Base-by-base conservation (phyloP, 2,329 filamentous ascomycete species). In the Pyrenochaeta sp. region DNA sequence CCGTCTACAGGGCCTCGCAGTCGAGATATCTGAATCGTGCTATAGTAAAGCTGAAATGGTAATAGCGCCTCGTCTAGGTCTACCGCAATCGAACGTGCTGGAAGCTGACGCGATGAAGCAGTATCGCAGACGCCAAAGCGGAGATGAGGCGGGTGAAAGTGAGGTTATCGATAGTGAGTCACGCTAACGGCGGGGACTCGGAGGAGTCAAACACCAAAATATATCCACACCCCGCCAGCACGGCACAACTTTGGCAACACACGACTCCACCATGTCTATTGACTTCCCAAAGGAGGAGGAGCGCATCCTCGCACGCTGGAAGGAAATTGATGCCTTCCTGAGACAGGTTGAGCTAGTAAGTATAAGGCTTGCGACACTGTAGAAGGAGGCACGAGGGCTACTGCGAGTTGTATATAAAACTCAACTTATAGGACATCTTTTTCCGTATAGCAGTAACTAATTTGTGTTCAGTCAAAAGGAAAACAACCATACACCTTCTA, bases 221-320 rank as follows among this genome's bases (percentile, higher is more conserved):
- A 72, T 68, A 68, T 65, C 56, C 46, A 44, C 42, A 44, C 69
- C 67, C 70, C 71, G 64, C 67, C 70, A 69, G 64, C 65, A 66
- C 59, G 56, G 56, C 58, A 52, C 30, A 19, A 43, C 49, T 55
- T 50, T 56, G 58, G 56, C 67, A 65, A 63, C 57, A 66, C 56
- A 65, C 63, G 61, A 63, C 58, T 24, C 74, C 71, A 52, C 62
- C 55, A 92, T 93, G 90, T 92, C 90, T 74, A 94, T 98, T 82
- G 88, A 94, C 81, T 98, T 98, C 78, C 91, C 94, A 56, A 90
- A 91, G 79, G 91, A 95, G 80, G 94, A 98, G 85, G 91, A 96
- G 82, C 86, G 83, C 63, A 86, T 93, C 78, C 88, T 98, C 78
- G 83, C 89, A 76, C 86, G 88, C 81, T 99, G 94, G 95, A 90